A percentile compares a stretch with the other conserved stretches of the same genome.
Evolutionary conservation across 352 stramenopile genomes (phyloP).

Genomic region (Phytopythium boreale): DNA sequence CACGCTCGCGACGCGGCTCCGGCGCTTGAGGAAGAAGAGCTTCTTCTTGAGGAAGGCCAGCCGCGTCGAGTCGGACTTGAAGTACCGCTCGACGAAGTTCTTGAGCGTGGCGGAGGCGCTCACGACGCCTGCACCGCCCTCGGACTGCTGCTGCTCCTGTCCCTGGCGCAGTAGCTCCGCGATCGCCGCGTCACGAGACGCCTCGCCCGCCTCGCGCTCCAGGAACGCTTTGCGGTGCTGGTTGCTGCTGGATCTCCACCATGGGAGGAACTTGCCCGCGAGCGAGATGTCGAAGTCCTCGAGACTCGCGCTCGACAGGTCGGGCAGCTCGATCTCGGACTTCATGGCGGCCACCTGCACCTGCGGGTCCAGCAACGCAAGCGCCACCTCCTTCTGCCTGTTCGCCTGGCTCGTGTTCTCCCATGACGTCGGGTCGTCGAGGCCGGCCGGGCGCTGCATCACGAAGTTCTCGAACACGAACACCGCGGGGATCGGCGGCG

Average conservation of each 20-base stretch:
- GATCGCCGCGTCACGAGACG: slow-evolving; percentile 32
- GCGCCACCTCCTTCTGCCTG: slow-evolving; percentile 42
- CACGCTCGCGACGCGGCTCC: slow-evolving; percentile 35
- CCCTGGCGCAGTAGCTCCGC: slow-evolving; percentile 21
- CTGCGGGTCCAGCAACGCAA: slow-evolving; percentile 51
- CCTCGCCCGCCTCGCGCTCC: slow-evolving; percentile 42
- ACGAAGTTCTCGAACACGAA: slow-evolving; percentile 60
- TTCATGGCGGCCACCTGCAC: slow-evolving; percentile 61
- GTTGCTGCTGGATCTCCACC: slow-evolving; percentile 50
- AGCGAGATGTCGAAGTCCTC: slow-evolving; percentile 46
- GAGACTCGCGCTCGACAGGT: slow-evolving; percentile 32
- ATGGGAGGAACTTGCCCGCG: slow-evolving; percentile 46
- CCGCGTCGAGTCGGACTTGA: slow-evolving; percentile 32
- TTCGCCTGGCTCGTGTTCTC: slow-evolving; percentile 30
- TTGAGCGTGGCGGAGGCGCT: slow-evolving; percentile 11
- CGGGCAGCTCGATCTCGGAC: slow-evolving; percentile 52
- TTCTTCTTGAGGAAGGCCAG: slow-evolving; percentile 52
- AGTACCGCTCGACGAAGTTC: slow-evolving; percentile 46
- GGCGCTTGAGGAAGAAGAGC: slow-evolving; percentile 39
- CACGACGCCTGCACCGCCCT: slow-evolving; percentile 8
- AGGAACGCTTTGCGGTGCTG: slow-evolving; percentile 53
- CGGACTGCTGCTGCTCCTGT: slow-evolving; percentile 19
- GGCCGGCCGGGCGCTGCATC: slow-evolving; percentile 18
- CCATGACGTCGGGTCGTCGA: slow-evolving; percentile 40
- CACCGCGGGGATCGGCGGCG: slow-evolving; percentile 7